Evolutionary conservation across 306 rosid species (phyloP).

Genomic region (Purshia tridentata): DNA sequence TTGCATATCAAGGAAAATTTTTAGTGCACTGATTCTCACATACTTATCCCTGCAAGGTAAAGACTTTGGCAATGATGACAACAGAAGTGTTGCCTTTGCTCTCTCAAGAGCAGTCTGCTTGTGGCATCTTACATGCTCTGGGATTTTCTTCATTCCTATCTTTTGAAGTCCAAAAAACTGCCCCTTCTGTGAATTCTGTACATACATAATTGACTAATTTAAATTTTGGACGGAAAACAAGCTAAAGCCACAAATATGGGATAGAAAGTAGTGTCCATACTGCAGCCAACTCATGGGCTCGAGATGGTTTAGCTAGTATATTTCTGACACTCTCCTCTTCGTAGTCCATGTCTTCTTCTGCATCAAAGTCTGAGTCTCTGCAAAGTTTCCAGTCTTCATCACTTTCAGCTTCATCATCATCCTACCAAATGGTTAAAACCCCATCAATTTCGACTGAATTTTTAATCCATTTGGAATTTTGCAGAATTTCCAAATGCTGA

Average conservation of each 20-base stretch:
- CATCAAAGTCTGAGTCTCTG: slow-evolving; percentile 57
- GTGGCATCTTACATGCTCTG: slow-evolving; percentile 75
- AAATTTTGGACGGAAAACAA: slow-evolving; percentile 29
- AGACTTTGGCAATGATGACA: slow-evolving; percentile 81
- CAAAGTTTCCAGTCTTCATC: slow-evolving; percentile 73
- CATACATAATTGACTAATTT: slow-evolving; percentile 20
- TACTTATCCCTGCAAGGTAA: slow-evolving; percentile 91
- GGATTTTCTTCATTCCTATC: slow-evolving; percentile 78
- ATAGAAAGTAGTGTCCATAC: slow-evolving; percentile 48
- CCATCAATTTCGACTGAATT: slow-evolving; percentile 3
- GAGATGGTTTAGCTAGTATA: slow-evolving; percentile 37
- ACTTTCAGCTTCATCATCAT: slow-evolving; percentile 51
- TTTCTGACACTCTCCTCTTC: slow-evolving; percentile 55
- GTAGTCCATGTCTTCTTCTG: slow-evolving; percentile 66
- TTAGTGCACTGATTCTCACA: slow-evolving; percentile 34
- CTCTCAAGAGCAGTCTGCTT: slow-evolving; percentile 85
- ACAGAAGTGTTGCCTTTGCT: slow-evolving; percentile 83
- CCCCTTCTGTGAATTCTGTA: slow-evolving; percentile 76
- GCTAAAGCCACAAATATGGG: slow-evolving; percentile 19
- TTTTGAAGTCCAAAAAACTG: slow-evolving; percentile 81
- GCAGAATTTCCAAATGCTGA: not conserved
- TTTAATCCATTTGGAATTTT: not conserved
- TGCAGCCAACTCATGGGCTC: slow-evolving; percentile 64
- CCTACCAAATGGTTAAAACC: slow-evolving; percentile 45
- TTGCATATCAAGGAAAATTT: slow-evolving; percentile 14